These are phyloP conservation scores for Picochlorum sp. DNA, from an alignment of 139 green algal species.

Conservation along the genomic window DNA sequence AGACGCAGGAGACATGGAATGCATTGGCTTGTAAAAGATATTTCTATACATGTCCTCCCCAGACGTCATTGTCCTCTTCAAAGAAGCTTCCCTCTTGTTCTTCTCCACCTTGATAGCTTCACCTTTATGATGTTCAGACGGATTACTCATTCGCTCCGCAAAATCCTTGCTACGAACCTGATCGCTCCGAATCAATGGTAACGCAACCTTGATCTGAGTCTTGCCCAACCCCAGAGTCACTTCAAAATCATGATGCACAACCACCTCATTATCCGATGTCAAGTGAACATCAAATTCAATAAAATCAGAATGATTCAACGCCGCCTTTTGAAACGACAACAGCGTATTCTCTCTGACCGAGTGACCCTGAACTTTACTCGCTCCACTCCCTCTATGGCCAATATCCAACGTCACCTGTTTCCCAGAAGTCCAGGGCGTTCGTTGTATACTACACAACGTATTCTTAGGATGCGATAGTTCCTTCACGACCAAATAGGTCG, in stretches of 20 bases:
- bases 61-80: conserved; percentile 32
- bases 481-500: conserved; percentile 35
- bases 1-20: conserved; percentile 10
- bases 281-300: conserved; percentile 40
- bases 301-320: conserved; percentile 32
- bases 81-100: conserved; percentile 1
- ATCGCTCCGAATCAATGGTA: conserved; percentile 21
- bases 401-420: conserved; percentile 34
- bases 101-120: conserved; percentile 18
- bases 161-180: conserved; percentile 31
- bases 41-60: conserved; percentile 34
- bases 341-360: conserved; percentile 42
- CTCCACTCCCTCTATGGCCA: conserved; percentile 36
- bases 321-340: conserved; percentile 41
- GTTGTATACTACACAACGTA: conserved; percentile 32
- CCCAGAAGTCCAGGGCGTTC: conserved; percentile 24
- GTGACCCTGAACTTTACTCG: conserved; percentile 18
- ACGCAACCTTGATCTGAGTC: conserved; percentile 22
- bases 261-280: conserved; percentile 33
- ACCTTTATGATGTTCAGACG: not conserved
- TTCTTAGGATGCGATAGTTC: conserved; percentile 25
- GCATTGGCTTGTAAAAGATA: conserved; percentile 20
- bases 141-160: conserved; percentile 10
- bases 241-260: conserved; percentile 44
- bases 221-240: conserved; percentile 26